Percentiles rank a stretch among this genome's conserved stretches.
phyloP scores from a whole-genome alignment of 2,329 filamentous ascomycete genomes.

The Phyllosticta citriasiana region DNA sequence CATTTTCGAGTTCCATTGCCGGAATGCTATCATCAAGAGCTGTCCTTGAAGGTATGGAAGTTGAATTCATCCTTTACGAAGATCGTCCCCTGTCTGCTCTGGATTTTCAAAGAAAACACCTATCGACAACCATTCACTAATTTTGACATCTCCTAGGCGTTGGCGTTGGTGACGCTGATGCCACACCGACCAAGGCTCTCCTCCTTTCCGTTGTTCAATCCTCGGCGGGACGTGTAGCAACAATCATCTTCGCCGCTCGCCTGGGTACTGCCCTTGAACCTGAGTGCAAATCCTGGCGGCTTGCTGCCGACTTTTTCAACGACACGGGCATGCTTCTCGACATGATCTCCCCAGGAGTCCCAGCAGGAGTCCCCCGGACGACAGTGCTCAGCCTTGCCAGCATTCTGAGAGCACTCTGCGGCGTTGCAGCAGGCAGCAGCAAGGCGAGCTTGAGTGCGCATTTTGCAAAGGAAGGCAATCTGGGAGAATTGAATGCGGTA shows the following conservation, averaged over 20 bases:
- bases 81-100: not conserved
- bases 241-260: slow-evolving; percentile 75
- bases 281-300: slow-evolving; percentile 82
- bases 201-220: slow-evolving; percentile 78
- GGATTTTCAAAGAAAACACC: not conserved
- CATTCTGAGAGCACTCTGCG: slow-evolving; percentile 61
- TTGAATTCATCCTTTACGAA: not conserved
- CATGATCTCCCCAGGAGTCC: slow-evolving; percentile 65
- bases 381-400: slow-evolving; percentile 50
- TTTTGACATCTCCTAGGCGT: slow-evolving; percentile 40
- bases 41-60: slow-evolving; percentile 55
- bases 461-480: slow-evolving; percentile 77
- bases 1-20: slow-evolving; percentile 74
- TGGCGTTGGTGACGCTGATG: slow-evolving; percentile 72
- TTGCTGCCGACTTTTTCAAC: slow-evolving; percentile 81
- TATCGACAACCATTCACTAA: not conserved
- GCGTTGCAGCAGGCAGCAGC: slow-evolving; percentile 78
- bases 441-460: slow-evolving; percentile 89
- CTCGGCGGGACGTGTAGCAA: slow-evolving; percentile 69
- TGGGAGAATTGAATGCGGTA: slow-evolving; percentile 83
- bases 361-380: slow-evolving; percentile 38
- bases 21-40: slow-evolving; percentile 71
- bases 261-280: slow-evolving; percentile 77
- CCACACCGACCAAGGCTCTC: slow-evolving; percentile 70
- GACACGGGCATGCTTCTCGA: slow-evolving; percentile 81